Percentiles rank a stretch among this genome's conserved stretches.
These are phyloP conservation scores for Pyricularia grisea DNA, from an alignment of 2,329 filamentous ascomycete species.

Conservation along the genomic window DNA sequence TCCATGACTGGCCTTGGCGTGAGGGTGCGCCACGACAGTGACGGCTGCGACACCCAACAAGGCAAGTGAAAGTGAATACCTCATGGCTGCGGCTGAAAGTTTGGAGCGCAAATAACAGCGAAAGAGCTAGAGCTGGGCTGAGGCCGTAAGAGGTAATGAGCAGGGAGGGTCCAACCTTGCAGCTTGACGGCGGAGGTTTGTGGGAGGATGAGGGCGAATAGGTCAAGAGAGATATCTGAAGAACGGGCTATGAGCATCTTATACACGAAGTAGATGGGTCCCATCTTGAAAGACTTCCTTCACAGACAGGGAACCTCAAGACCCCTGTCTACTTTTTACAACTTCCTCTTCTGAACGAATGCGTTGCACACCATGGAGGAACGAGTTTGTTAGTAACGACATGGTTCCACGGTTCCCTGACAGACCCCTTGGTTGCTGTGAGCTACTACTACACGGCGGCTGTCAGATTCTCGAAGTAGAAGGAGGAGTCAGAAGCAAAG, in stretches of 20 bases:
- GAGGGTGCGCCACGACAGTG: constrained; percentile 17
- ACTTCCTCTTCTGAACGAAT: neutral
- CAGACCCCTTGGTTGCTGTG: neutral
- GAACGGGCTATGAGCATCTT: neutral
- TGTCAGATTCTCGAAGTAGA: neutral
- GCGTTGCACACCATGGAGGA: neutral
- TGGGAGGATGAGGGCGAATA: neutral
- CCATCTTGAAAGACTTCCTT: neutral
- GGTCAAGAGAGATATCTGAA: neutral
- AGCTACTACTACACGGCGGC: neutral
- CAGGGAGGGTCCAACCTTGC: neutral
- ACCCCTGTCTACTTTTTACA: neutral
- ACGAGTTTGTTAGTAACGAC: neutral
- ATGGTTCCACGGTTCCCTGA: neutral
- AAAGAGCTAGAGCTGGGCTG: neutral
- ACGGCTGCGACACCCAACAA: constrained; percentile 20
- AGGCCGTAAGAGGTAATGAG: neutral
- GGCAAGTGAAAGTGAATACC: constrained; percentile 13
- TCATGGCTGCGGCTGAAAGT: neutral
- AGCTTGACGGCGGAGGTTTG: neutral
- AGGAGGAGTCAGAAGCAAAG: neutral
- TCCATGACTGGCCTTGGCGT: constrained; percentile 7
- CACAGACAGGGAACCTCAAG: neutral
- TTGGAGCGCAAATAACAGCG: neutral
- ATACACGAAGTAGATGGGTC: neutral